phyloP scores from a whole-genome alignment of 345 rosid genomes.

The Bruguiera gymnorhiza region DNA sequence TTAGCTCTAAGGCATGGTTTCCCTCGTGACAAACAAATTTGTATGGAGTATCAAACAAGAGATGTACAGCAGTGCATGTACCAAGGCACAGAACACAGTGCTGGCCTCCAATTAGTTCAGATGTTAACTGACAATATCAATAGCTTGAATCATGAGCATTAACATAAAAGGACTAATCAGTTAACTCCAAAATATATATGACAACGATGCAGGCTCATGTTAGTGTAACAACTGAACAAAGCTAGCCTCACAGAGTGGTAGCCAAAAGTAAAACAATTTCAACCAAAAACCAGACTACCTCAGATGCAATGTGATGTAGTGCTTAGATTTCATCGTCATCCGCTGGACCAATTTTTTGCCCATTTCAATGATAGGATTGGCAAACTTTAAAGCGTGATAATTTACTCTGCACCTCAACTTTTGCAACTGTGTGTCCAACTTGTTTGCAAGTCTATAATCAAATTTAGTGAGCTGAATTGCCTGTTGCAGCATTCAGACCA shows the following conservation, averaged over 20 bases:
- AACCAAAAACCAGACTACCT: conserved; percentile 48
- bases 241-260: not conserved
- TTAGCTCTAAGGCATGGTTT: too few relatives aligned
- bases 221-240: not conserved
- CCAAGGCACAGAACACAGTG: too few relatives aligned
- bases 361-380: conserved; percentile 72
- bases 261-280: not conserved
- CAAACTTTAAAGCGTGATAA: conserved; percentile 84
- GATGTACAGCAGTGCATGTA: too few relatives aligned
- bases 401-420: conserved; percentile 96
- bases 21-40: too few relatives aligned
- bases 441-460: conserved; percentile 94
- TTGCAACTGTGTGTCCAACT: conserved; percentile 73
- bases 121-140: too few relatives aligned
- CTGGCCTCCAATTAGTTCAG: too few relatives aligned
- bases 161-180: not conserved
- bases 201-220: too few relatives aligned
- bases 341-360: conserved; percentile 62
- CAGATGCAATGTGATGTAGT: conserved; percentile 87
- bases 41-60: too few relatives aligned
- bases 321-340: conserved; percentile 77
- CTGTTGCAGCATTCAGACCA: conserved; percentile 36
- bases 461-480: conserved; percentile 84
- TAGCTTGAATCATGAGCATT: not conserved
- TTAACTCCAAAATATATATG: not conserved